Percentiles rank a stretch among this genome's conserved stretches.
Evolutionary conservation across 805 yeast species (phyloP).

Genomic region (Saitoella complicata): DNA sequence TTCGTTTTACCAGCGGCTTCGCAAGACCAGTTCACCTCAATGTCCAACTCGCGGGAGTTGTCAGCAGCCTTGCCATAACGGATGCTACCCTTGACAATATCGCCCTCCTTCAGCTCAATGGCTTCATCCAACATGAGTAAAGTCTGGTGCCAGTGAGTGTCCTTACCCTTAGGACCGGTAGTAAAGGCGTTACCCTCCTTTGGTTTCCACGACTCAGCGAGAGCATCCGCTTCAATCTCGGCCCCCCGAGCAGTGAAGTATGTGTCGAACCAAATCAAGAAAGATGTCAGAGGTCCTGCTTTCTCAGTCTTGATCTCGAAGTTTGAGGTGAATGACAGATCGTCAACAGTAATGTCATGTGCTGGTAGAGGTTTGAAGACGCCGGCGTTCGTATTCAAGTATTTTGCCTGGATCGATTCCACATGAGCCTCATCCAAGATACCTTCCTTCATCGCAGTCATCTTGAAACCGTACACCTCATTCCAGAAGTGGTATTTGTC

Average conservation of each 20-base stretch:
- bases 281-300: constrained; percentile 60
- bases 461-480: constrained; percentile 89
- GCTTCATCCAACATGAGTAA: constrained; percentile 68
- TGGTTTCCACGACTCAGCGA: constrained; percentile 25
- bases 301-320: constrained; percentile 50
- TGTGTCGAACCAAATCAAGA: constrained; percentile 77
- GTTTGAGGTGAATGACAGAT: constrained; percentile 48
- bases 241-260: constrained; percentile 37
- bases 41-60: constrained; percentile 71
- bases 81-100: constrained; percentile 42
- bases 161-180: constrained; percentile 80
- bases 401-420: constrained; percentile 48
- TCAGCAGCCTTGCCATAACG: constrained; percentile 50
- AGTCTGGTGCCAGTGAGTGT: constrained; percentile 87
- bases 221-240: constrained; percentile 13
- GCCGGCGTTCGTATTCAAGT: constrained; percentile 41
- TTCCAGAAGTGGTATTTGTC: constrained; percentile 92
- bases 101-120: constrained; percentile 54
- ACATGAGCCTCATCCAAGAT: constrained; percentile 54
- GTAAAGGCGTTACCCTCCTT: constrained; percentile 29
- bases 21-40: constrained; percentile 31
- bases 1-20: too few species aligned
- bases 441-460: constrained; percentile 57
- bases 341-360: constrained; percentile 57
- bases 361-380: constrained; percentile 60